These are phyloP conservation scores for Rhizophagus prolifer DNA, from an alignment of 192 early-diverging fungal genomes.

Conservation along the genomic window DNA sequence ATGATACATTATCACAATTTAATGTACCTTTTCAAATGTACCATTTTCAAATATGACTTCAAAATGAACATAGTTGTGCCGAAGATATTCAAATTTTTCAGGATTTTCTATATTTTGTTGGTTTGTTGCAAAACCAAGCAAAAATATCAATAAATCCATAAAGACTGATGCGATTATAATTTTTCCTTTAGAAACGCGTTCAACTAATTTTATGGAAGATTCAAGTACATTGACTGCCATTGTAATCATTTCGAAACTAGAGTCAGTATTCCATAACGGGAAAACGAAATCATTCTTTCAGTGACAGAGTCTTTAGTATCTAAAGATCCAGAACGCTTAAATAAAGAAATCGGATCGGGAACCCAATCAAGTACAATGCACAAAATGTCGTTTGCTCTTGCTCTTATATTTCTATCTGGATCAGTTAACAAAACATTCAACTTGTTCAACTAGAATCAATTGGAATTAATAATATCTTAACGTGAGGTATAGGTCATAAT, in stretches of 20 bases:
- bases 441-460: constrained; percentile 31
- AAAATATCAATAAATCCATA: constrained; percentile 7
- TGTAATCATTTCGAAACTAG: constrained; percentile 10
- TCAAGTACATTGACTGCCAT: constrained; percentile 14
- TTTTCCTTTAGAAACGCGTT: background rate
- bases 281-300: constrained; percentile 24
- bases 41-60: constrained; percentile 2
- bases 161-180: background rate
- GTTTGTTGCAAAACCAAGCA: background rate
- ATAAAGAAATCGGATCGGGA: constrained; percentile 37
- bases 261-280: background rate
- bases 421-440: constrained; percentile 34
- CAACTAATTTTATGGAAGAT: background rate
- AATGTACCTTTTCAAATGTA: constrained; percentile 15
- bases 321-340: constrained; percentile 17
- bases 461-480: constrained; percentile 11
- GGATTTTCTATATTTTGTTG: background rate
- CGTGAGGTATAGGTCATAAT: background rate
- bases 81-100: background rate
- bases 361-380: constrained; percentile 42
- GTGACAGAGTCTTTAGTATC: constrained; percentile 32
- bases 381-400: constrained; percentile 46
- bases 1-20: background rate
- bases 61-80: background rate
- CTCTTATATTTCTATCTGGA: constrained; percentile 37